Conservation (phyloP, 2,329 filamentous ascomycete species). For the Trichoderma oligosporum region DNA sequence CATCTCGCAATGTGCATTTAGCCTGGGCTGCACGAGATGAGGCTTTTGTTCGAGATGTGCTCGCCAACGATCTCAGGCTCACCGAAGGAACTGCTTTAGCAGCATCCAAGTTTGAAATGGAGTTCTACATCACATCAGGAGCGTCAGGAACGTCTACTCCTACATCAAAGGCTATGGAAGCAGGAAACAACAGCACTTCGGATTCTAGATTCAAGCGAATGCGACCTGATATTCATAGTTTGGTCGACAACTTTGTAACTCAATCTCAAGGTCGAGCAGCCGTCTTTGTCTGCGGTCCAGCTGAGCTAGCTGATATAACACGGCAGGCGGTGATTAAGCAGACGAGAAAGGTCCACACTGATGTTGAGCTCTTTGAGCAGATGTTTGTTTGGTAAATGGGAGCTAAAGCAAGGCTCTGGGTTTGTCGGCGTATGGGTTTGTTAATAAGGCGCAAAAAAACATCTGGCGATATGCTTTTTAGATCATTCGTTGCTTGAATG, state of each 20-base stretch:
- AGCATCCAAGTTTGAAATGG: conserved; percentile 24
- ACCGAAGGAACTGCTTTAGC: conserved; percentile 22
- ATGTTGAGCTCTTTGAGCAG: conserved; percentile 20
- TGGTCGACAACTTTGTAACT: conserved; percentile 29
- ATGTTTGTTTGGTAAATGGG: conserved; percentile 19
- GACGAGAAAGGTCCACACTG: conserved; percentile 3
- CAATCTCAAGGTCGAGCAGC: conserved; percentile 26
- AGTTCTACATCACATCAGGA: conserved; percentile 31
- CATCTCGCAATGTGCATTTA: conserved; percentile 26
- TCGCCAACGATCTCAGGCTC: conserved; percentile 27
- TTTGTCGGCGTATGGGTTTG: not conserved
- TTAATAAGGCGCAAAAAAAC: not conserved
- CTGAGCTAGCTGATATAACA: conserved; percentile 36
- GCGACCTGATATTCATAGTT: conserved; percentile 29
- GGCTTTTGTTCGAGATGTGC: conserved; percentile 29
- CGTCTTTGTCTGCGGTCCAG: conserved; percentile 37
- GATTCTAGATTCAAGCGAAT: conserved; percentile 20
- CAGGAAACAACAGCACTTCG: not conserved
- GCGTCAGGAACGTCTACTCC: not conserved
- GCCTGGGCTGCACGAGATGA: conserved; percentile 34
- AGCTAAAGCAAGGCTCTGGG: not conserved
- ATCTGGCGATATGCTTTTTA: not conserved
- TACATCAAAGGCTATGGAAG: conserved; percentile 5
- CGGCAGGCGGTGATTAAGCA: conserved; percentile 28
- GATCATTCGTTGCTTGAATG: not conserved